Conservation (phyloP, 2,329 filamentous ascomycete species). For the Exophiala mesophila region DNA sequence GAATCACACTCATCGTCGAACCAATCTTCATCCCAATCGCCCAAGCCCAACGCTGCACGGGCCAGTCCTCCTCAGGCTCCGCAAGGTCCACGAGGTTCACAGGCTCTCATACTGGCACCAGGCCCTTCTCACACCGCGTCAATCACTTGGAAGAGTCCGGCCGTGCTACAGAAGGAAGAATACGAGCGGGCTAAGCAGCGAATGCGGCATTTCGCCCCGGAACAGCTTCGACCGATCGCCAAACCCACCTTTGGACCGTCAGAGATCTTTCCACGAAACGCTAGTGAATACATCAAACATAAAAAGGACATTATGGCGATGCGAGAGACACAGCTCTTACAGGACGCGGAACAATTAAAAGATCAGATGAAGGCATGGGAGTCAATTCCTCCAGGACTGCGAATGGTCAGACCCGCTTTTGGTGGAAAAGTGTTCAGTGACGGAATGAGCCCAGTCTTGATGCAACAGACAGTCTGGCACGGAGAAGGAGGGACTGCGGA, state of each 20-base stretch:
- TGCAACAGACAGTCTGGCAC: slow-evolving; percentile 18
- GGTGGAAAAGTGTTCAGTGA: slow-evolving; percentile 20
- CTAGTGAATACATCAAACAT: slow-evolving; percentile 13
- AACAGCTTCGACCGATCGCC: slow-evolving; percentile 14
- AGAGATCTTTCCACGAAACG: slow-evolving; percentile 18
- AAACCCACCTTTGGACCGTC: slow-evolving; percentile 8
- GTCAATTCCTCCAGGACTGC: slow-evolving; percentile 14
- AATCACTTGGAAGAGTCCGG: slow-evolving; percentile 19
- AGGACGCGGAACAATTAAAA: slow-evolving; percentile 13
- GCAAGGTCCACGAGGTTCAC: too few relatives aligned
- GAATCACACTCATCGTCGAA: too few relatives aligned
- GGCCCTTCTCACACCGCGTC: slow-evolving; percentile 16
- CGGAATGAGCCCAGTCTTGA: slow-evolving; percentile 15
- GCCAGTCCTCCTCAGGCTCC: too few relatives aligned
- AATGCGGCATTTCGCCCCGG: slow-evolving; percentile 18
- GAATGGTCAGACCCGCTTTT: slow-evolving; percentile 17
- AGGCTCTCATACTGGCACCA: background rate
- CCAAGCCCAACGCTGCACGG: too few relatives aligned
- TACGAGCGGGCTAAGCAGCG: slow-evolving; percentile 17
- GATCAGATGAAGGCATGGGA: slow-evolving; percentile 11
- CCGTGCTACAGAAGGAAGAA: slow-evolving; percentile 19
- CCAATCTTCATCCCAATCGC: too few relatives aligned
- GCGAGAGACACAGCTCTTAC: slow-evolving; percentile 9
- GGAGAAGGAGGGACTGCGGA: slow-evolving; percentile 8
- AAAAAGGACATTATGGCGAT: slow-evolving; percentile 14